These are phyloP conservation scores for Teunomyces pallodes DNA, from an alignment of 805 yeast species.

Conservation along the genomic window DNA sequence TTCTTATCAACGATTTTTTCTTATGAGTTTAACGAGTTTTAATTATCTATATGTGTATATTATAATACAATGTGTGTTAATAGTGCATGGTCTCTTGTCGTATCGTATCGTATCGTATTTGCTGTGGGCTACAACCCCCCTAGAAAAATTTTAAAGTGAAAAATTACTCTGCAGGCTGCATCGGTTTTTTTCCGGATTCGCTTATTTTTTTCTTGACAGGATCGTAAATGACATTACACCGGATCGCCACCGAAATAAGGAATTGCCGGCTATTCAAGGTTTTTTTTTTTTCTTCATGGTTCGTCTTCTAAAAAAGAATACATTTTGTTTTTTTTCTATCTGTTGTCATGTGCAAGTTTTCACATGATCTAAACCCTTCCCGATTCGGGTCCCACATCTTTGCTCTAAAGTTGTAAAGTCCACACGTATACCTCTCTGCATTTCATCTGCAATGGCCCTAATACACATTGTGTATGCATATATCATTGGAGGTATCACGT, in stretches of 20 bases:
- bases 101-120: background rate
- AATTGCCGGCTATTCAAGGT: too few relatives aligned
- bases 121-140: background rate
- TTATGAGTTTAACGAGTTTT: conserved; percentile 19
- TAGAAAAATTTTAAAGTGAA: background rate
- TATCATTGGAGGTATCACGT: conserved; percentile 77
- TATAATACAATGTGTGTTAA: background rate
- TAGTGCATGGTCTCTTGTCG: background rate
- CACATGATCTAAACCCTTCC: background rate
- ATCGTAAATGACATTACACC: background rate
- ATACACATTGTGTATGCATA: conserved; percentile 35
- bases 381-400: background rate
- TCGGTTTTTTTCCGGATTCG: background rate
- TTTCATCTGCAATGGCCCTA: background rate
- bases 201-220: conserved; percentile 2
- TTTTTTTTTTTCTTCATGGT: too few relatives aligned
- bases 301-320: background rate
- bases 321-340: background rate
- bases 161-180: conserved; percentile 1
- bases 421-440: background rate
- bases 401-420: background rate
- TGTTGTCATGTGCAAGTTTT: background rate
- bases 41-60: background rate
- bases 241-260: background rate
- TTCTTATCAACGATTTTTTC: conserved; percentile 43